Evolutionary conservation across 805 yeast species (phyloP).

Genomic region (Candida xyloterini): DNA sequence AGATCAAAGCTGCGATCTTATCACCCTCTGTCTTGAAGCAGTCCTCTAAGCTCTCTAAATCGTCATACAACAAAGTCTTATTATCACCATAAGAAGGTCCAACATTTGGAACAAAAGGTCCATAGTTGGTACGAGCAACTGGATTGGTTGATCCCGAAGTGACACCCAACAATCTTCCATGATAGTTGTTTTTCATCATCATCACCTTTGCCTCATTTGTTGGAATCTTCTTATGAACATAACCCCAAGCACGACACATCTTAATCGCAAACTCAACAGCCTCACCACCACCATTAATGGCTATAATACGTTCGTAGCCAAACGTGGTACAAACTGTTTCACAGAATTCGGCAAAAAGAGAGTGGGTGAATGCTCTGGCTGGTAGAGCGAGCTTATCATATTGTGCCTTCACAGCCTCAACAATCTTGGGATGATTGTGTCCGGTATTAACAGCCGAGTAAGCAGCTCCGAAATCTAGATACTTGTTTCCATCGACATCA

Average conservation of each 20-base stretch:
- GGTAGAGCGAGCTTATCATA: constrained; percentile 30
- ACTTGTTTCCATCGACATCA: constrained; percentile 29
- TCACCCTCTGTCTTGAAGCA: constrained; percentile 29
- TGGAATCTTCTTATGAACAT: constrained; percentile 30
- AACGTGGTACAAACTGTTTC: constrained; percentile 27
- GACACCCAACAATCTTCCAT: constrained; percentile 40
- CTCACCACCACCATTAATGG: constrained; percentile 35
- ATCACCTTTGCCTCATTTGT: constrained; percentile 29
- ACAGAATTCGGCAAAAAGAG: constrained; percentile 24
- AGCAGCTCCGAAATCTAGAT: constrained; percentile 28
- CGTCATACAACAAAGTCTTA: constrained; percentile 24
- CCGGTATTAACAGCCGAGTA: constrained; percentile 31
- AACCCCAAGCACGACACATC: constrained; percentile 33
- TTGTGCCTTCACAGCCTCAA: constrained; percentile 33
- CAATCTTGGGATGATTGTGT: constrained; percentile 28
- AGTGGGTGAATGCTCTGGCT: constrained; percentile 28
- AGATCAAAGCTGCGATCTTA: constrained; percentile 35
- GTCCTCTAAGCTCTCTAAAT: constrained; percentile 28
- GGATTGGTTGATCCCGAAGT: constrained; percentile 37
- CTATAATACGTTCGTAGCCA: constrained; percentile 30
- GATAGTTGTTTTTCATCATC: constrained; percentile 36
- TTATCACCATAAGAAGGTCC: constrained; percentile 33
- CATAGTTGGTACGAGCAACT: constrained; percentile 34
- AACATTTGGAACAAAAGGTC: constrained; percentile 29
- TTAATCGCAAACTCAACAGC: constrained; percentile 39